Conservation (phyloP, 164 flowering plant genomes). For the Magnolia changhungtana region DNA sequence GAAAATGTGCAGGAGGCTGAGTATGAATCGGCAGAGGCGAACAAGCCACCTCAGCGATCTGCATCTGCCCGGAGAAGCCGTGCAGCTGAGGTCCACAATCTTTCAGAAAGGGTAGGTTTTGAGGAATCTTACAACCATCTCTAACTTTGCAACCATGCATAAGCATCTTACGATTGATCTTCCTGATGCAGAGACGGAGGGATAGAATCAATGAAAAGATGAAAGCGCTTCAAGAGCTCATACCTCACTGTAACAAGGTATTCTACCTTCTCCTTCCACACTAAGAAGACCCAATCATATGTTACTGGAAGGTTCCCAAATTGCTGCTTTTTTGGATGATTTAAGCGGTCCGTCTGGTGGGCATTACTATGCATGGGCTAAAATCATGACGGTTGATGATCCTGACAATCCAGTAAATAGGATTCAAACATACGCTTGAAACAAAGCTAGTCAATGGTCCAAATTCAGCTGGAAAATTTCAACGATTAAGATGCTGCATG, state of each 20-base stretch:
- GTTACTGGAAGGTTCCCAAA: background rate
- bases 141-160: background rate
- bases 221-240: slow-evolving; percentile 81
- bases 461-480: no score
- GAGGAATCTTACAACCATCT: background rate
- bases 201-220: slow-evolving; percentile 85
- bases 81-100: slow-evolving; percentile 89
- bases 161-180: background rate
- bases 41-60: slow-evolving; percentile 15
- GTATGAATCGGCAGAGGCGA: slow-evolving; percentile 24
- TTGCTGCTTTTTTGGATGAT: background rate
- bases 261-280: background rate
- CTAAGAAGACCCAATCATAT: background rate
- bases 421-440: no score
- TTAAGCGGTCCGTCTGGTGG: background rate
- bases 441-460: no score
- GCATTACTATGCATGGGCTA: background rate
- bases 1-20: slow-evolving; percentile 21
- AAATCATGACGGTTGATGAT: background rate
- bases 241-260: slow-evolving; percentile 87
- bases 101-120: slow-evolving; percentile 75
- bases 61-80: slow-evolving; percentile 65
- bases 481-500: no score
- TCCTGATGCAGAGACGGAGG: slow-evolving; percentile 66
- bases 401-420: no score